Percentiles rank a stretch among this genome's conserved stretches.
Evolutionary conservation across 257 asterid species (phyloP).

Genomic region (Buddleja alternifolia): DNA sequence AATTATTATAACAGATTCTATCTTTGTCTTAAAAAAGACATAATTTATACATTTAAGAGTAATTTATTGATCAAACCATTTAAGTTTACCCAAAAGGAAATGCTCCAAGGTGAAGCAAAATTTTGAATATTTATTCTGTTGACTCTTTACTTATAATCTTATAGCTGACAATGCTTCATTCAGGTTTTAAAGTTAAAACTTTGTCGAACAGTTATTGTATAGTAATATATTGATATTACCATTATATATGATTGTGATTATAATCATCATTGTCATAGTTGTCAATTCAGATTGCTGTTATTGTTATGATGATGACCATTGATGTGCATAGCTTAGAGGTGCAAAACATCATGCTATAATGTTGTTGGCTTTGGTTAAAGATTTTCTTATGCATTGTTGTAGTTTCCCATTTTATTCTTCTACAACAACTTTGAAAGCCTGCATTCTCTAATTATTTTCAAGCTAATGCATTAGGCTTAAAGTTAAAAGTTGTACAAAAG

Average conservation of each 20-base stretch:
- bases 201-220: background rate
- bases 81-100: constrained; percentile 5
- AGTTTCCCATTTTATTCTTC: background rate
- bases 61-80: background rate
- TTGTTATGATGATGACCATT: background rate
- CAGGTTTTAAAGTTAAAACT: background rate
- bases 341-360: background rate
- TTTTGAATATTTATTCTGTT: background rate
- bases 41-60: background rate
- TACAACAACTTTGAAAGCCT: background rate
- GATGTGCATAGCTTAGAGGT: background rate
- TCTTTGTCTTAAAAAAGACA: background rate
- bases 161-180: background rate
- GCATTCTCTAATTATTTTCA: background rate
- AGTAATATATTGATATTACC: background rate
- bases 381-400: background rate
- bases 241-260: background rate
- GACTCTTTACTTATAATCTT: background rate
- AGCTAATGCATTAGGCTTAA: background rate
- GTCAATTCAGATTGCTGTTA: no score
- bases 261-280: background rate
- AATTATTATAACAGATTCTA: background rate
- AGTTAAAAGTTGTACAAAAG: background rate
- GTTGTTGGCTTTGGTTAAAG: background rate
- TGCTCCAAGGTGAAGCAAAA: background rate